These are phyloP conservation scores for Stenogyne calaminthoides DNA, from an alignment of 305 asterid genomes.

Conservation along the genomic window DNA sequence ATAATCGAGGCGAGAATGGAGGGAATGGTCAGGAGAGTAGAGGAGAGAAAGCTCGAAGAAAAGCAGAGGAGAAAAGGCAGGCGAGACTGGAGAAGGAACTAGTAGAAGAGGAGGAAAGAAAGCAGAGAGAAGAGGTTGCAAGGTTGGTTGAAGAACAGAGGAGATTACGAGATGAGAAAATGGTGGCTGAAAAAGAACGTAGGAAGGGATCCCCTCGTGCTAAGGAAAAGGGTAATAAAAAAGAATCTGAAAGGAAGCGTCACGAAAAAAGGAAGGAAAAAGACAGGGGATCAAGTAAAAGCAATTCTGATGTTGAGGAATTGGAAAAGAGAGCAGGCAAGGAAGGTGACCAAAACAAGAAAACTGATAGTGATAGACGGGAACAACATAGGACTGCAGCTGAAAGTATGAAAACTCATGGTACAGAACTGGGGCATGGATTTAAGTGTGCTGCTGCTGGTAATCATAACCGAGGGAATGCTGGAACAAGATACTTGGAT, in stretches of 20 bases:
- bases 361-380: constrained; percentile 57
- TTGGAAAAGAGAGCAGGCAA: constrained; percentile 71
- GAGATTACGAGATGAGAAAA: constrained; percentile 72
- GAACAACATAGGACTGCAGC: constrained; percentile 54
- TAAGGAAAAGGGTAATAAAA: constrained; percentile 62
- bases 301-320: constrained; percentile 91
- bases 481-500: constrained; percentile 87
- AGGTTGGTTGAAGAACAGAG: constrained; percentile 93
- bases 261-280: constrained; percentile 78
- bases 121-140: constrained; percentile 98
- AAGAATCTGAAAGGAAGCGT: constrained; percentile 74
- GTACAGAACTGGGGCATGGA: constrained; percentile 58
- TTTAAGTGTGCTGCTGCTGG: constrained; percentile 51
- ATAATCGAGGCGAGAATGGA: constrained; percentile 69
- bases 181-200: constrained; percentile 77
- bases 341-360: constrained; percentile 61
- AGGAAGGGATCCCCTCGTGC: constrained; percentile 61
- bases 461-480: constrained; percentile 60
- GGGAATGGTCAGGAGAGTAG: constrained; percentile 77
- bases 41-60: constrained; percentile 93
- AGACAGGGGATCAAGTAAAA: constrained; percentile 87
- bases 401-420: constrained; percentile 58
- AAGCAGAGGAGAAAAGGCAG: constrained; percentile 93
- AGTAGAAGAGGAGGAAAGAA: constrained; percentile 94
- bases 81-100: constrained; percentile 95